These are phyloP conservation scores for Somion occarium DNA, from an alignment of 1,284 basidiomycete genomes.

Conservation along the genomic window DNA sequence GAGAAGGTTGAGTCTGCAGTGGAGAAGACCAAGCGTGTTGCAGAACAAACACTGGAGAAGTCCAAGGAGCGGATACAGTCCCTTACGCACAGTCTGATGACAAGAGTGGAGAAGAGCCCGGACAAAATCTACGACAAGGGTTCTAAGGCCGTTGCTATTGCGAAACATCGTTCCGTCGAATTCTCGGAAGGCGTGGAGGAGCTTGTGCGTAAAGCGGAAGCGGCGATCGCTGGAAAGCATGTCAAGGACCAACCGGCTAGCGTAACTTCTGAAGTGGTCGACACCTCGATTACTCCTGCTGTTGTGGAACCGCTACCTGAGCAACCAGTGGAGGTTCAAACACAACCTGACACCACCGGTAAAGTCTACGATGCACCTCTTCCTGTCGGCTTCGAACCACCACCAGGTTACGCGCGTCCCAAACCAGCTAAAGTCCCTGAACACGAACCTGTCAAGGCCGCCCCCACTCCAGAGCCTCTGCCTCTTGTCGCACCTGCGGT, in stretches of 20 bases:
- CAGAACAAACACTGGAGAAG: conserved; percentile 33
- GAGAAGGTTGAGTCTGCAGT: conserved; percentile 25
- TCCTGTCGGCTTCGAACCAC: conserved; percentile 88
- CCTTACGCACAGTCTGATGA: conserved; percentile 44
- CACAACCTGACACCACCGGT: conserved; percentile 28
- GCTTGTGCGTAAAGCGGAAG: conserved; percentile 66
- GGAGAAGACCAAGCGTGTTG: conserved; percentile 36
- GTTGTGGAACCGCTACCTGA: conserved; percentile 15
- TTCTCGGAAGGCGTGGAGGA: conserved; percentile 62
- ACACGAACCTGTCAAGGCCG: conserved; percentile 30
- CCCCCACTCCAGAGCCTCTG: conserved; percentile 39
- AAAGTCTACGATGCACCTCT: conserved; percentile 69
- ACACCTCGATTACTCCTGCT: conserved; percentile 28
- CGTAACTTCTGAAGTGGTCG: conserved; percentile 22
- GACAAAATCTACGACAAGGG: conserved; percentile 35
- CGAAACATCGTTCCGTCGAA: conserved; percentile 45
- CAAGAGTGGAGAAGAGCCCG: conserved; percentile 39
- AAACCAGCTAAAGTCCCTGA: conserved; percentile 35
- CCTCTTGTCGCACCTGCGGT: conserved; percentile 84
- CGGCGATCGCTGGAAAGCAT: conserved; percentile 48
- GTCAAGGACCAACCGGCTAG: conserved; percentile 21
- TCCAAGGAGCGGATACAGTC: conserved; percentile 46
- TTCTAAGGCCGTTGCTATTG: conserved; percentile 38
- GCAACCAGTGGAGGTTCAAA: conserved; percentile 18
- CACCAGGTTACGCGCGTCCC: conserved; percentile 76